Conservation (phyloP, 2,329 filamentous ascomycete species). For the Ambrosiella beaveri region DNA sequence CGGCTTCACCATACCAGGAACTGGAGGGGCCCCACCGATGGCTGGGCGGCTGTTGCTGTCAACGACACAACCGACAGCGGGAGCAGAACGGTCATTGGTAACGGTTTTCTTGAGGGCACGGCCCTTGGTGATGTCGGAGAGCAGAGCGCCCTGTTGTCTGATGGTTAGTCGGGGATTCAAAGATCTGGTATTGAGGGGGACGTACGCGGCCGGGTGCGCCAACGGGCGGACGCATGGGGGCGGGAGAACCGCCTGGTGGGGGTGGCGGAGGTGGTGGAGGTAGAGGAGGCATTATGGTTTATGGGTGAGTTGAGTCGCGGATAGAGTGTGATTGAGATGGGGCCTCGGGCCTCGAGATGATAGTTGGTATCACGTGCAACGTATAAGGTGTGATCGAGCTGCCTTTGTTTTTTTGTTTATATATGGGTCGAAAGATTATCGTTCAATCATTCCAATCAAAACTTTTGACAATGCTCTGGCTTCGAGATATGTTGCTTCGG, state of each 20-base stretch:
- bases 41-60: conserved; percentile 34
- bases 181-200: conserved; percentile 9
- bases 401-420: too few species aligned
- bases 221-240: conserved; percentile 41
- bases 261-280: conserved; percentile 51
- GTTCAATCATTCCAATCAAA: too few species aligned
- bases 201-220: conserved; percentile 42
- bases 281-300: conserved; percentile 46
- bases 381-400: too few species aligned
- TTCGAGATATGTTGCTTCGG: too few species aligned
- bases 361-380: neutral
- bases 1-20: conserved; percentile 26
- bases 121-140: conserved; percentile 78
- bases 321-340: conserved; percentile 33
- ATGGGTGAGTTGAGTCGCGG: neutral
- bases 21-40: conserved; percentile 60
- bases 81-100: conserved; percentile 84
- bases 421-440: too few species aligned
- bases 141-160: conserved; percentile 53
- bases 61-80: conserved; percentile 37
- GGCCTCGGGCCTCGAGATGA: neutral
- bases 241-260: conserved; percentile 41
- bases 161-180: conserved; percentile 3
- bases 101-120: conserved; percentile 64
- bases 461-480: too few species aligned